Base-by-base conservation (phyloP, 1,284 basidiomycete genomes). In the Heterobasidion irregulare region DNA sequence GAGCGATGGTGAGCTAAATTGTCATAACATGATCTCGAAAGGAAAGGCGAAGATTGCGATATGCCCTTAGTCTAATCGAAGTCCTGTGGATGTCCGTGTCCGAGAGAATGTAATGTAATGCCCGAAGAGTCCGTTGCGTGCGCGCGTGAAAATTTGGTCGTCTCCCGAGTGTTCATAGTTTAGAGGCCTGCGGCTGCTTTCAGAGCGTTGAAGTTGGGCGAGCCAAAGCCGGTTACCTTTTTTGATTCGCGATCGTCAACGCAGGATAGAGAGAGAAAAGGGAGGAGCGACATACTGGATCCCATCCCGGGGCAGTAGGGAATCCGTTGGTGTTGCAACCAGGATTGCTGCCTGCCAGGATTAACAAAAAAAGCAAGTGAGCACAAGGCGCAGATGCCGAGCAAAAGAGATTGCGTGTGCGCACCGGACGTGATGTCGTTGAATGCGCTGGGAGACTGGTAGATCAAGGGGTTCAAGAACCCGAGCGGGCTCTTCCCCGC, bases 381-480 rank as follows among this genome's bases (percentile, higher is more conserved):
- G 38, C 2, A 32, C 13, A 15, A 43, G 18, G 15, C 8, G 16
- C 8, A 13, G 8, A 26, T 18, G 26, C 35, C 15, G 9, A 9
- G 45, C 2, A 8, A 19, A 10, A 18, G 15, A n/a, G 19, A n/a
- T 16, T 3, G 8, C 44, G 44, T 9, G 44, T 33, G 43, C 55
- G 9, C 18, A 52, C 56, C 56, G 18, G 53, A 49, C 8, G 49
- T 48, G n/a, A 54, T 57, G 41, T 57, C 53, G 35, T 46, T 55
- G 50, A 57, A 53, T 8, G 43, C 38, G 16, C 9, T n/a, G 15
- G 32, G 33, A 18, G 16, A 49, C 13, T 38, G 12, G 19, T 73
- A 77, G 53, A 74, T 64, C 58, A 76, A 68, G 6, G 78, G 77
- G 66, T 79, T 79, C 18, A 80, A 56, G 69, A 76, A 80, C 4